Base-by-base conservation (phyloP, 805 yeast species). In the Saccharomyces kudriavzevii region DNA sequence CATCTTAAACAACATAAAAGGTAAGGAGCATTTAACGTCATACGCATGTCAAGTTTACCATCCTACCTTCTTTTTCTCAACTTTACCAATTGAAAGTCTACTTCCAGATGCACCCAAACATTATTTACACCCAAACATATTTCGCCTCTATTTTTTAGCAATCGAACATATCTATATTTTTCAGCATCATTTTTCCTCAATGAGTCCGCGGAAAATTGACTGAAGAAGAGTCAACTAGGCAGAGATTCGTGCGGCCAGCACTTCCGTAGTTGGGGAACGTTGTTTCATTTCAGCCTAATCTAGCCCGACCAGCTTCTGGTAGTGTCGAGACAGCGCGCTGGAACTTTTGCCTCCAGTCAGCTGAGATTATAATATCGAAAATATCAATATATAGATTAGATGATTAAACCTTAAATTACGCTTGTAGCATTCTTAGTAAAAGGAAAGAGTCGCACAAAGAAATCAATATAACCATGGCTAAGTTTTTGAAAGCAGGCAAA, bases 401-500 rank as follows among this genome's bases (percentile, higher is more conserved):
- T 17, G 43, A 24, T 35, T 35, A 9, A 17, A 17, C 43, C 43
- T 9, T 35, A 13, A 35, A 17, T 35, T 11, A 35, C 22, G 20
- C 10, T 35, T 35, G 17, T 17, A 17, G 24, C 24, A 6, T 35
- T 17, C 20, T 35, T 35, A 8, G 43, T 17, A 8, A 35, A 20
- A 17, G 17, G 13, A 35, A 35, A 35, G 43, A 35, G 24, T 35
- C 43, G 43, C 43, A 17, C 43, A 17, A 17, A 35, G 43, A 35
- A 35, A 35, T 35, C 43, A 35, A 35, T 35, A 35, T 35, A 35
- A 35, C 43, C 43, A 89, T 89, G 96, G 96, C 96, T 81, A 91
- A 91, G 81, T 90, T 91, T 85, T 84, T 91, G 81, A 92, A 91
- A 83, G 86, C 97, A 76, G 96, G 96, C 83, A 89, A 86, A 86